Base-by-base conservation (phyloP, 495 filamentous ascomycete species). In the Talaromyces wortmannii region DNA sequence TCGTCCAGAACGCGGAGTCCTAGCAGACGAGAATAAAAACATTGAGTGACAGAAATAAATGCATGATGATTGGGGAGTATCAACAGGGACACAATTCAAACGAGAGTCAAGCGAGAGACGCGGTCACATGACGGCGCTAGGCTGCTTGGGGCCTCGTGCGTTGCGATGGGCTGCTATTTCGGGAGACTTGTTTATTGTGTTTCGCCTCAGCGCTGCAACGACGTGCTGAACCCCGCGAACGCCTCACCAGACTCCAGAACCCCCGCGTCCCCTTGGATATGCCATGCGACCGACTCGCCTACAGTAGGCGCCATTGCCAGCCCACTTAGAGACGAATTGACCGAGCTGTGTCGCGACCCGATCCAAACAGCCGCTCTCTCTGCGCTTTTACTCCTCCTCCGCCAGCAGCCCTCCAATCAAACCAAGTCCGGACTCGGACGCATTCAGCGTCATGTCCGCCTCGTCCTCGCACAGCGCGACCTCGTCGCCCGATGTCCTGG, bases 401-500 rank as follows among this genome's bases (percentile, higher is more conserved):
- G 23, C 23, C 4, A 23, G 23, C 23, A 23, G 23, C 23, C 4
- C 23, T 23, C 23, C 23, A 23, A 23, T 23, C 23, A 4, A 23
- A 23, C 23, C 23, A 23, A 23, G 2, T 23, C 23, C 23, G 23
- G 23, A 23, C 23, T 53, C 40, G 17, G 42, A 58, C 57, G 48
- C 55, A 54, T 44, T 52, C 61, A 56, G 23, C 40, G 42, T 10
- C 30, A 53, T 53, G 52, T 53, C 50, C 63, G 57, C 57, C 53
- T 67, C 65, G 62, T 65, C 65, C 45, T 68, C 67, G 58, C 67
- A 66, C 63, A 74, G 67, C 56, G 53, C 65, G 44, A 74, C 64
- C 63, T 76, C 74, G 60, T 77, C 74, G 43, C 72, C 74, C 45
- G 74, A 77, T 67, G 64, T 74, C 56, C 68, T 77, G 54, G 72